Percentiles rank a stretch among this genome's conserved stretches.
Conservation (phyloP, 768 basidiomycete genomes). For the Trametes punicea region DNA sequence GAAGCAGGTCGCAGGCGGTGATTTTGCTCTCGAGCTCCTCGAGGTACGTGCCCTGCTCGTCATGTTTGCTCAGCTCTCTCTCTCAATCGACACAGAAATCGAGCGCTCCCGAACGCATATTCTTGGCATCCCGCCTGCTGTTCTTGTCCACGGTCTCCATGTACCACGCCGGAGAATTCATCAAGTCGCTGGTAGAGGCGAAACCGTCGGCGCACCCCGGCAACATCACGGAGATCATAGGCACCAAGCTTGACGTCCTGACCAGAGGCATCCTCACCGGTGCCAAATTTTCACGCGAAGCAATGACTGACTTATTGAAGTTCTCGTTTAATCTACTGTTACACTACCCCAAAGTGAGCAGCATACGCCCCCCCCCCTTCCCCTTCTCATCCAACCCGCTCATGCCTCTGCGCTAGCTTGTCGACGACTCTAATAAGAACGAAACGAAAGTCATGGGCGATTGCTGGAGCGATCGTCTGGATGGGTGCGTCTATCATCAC, state of each 20-base stretch:
- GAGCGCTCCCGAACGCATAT: conserved; percentile 56
- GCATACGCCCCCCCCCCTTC: neutral
- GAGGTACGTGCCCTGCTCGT: conserved; percentile 42
- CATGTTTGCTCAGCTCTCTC: conserved; percentile 12
- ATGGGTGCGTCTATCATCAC: conserved; percentile 48
- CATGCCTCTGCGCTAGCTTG: conserved; percentile 17
- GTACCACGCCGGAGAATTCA: conserved; percentile 41
- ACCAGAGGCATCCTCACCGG: conserved; percentile 46
- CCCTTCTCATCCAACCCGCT: neutral
- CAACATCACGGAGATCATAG: conserved; percentile 62
- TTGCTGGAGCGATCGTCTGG: conserved; percentile 69
- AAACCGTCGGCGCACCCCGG: conserved; percentile 47
- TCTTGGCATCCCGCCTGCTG: conserved; percentile 72
- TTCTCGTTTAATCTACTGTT: conserved; percentile 76
- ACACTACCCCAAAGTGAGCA: conserved; percentile 74
- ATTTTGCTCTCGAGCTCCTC: conserved; percentile 50
- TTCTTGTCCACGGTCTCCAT: conserved; percentile 66
- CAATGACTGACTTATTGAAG: conserved; percentile 82
- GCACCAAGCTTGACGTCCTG: conserved; percentile 57
- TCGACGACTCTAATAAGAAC: conserved; percentile 20
- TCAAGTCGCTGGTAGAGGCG: conserved; percentile 62
- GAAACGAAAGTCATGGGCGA: conserved; percentile 61
- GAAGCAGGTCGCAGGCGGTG: conserved; percentile 62
- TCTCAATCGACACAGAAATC: conserved; percentile 49
- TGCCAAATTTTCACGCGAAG: conserved; percentile 59